Evolutionary conservation across 345 rosid genomes (phyloP).

Genomic region (Brassica napus): Da-Ae NC_063438.1:4971001-4971500

Average conservation of each 20-base stretch:
- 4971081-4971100: no score
- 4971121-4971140: not conserved
- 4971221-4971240: not conserved
- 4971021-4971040: no score
- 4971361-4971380: slow-evolving; percentile 14
- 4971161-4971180: not conserved
- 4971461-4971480: slow-evolving; percentile 1
- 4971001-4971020: no score
- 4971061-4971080: no score
- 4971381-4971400: slow-evolving; percentile 45
- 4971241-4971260: not conserved
- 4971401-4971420: slow-evolving; percentile 55
- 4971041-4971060: no score
- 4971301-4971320: slow-evolving; percentile 49
- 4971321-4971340: slow-evolving; percentile 42
- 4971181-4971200: not conserved
- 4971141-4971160: not conserved
- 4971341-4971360: not conserved
- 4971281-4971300: slow-evolving; percentile 1
- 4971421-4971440: slow-evolving; percentile 19
- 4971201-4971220: not conserved
- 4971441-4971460: slow-evolving; percentile 1
- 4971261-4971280: slow-evolving; percentile 2
- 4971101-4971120: no score
- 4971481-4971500: slow-evolving; percentile 21